Evolutionary conservation across 176 grass and related monocot genomes (phyloP).

Genomic region (Thalia dealbata): DNA sequence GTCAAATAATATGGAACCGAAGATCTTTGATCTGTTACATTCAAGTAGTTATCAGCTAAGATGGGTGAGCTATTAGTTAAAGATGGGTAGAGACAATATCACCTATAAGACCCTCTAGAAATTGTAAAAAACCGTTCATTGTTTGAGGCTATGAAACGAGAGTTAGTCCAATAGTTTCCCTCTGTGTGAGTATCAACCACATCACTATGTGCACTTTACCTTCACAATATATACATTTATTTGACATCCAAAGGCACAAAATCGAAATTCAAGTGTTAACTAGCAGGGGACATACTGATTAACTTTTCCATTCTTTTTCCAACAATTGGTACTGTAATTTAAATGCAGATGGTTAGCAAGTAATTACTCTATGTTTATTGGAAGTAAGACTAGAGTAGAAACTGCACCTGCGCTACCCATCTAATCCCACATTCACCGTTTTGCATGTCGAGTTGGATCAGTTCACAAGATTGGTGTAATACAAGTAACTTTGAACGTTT

Average conservation of each 20-base stretch:
- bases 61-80: background rate
- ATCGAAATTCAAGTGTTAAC: background rate
- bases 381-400: background rate
- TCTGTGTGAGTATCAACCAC: too few relatives aligned
- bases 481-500: background rate
- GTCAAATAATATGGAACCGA: background rate
- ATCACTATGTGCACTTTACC: too few relatives aligned
- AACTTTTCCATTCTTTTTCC: background rate
- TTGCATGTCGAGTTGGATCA: too few relatives aligned
- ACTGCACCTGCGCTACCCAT: background rate
- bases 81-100: background rate
- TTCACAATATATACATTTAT: too few relatives aligned
- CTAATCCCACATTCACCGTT: background rate
- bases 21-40: background rate
- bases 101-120: background rate
- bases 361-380: background rate
- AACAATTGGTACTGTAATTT: background rate
- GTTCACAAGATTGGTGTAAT: background rate
- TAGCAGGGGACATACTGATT: background rate
- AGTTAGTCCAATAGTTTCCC: background rate
- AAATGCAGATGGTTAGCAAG: too few relatives aligned
- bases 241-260: too few relatives aligned
- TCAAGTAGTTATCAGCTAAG: background rate
- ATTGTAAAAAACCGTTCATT: background rate
- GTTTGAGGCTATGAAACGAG: background rate